A percentile compares a stretch with the other conserved stretches of the same genome.
phyloP scores from a whole-genome alignment of 2,329 filamentous ascomycete genomes.

The Fusarium sterilihyphosum region DNA sequence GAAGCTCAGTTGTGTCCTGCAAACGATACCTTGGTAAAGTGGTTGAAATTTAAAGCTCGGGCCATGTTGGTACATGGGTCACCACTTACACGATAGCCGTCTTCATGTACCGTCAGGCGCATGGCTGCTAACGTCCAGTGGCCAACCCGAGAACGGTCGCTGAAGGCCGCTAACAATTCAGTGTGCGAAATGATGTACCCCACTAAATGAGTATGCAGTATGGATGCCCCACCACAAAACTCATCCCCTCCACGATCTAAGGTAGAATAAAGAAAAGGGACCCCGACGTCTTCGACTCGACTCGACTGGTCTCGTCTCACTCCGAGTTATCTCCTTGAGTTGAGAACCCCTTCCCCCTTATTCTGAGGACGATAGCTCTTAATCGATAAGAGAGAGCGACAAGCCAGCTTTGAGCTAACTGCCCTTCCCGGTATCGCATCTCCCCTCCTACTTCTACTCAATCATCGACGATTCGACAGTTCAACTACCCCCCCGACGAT shows the following conservation, averaged over 20 bases:
- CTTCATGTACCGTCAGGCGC: slow-evolving; percentile 32
- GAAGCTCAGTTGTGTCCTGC: background rate
- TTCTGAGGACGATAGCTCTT: background rate
- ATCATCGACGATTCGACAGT: background rate
- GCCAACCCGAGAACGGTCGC: slow-evolving; percentile 33
- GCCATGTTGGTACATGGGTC: slow-evolving; percentile 36
- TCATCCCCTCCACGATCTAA: slow-evolving; percentile 32
- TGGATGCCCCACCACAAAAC: slow-evolving; percentile 45
- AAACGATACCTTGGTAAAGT: background rate
- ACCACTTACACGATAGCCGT: slow-evolving; percentile 30
- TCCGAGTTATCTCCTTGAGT: slow-evolving; percentile 34
- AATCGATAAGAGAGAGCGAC: slow-evolving; percentile 12
- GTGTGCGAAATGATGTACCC: slow-evolving; percentile 29
- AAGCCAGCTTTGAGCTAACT: background rate
- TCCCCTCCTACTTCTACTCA: background rate
- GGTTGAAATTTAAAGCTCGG: slow-evolving; percentile 35
- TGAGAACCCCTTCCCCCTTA: background rate
- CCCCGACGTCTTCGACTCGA: slow-evolving; percentile 12
- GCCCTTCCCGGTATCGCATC: slow-evolving; percentile 7
- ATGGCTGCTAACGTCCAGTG: slow-evolving; percentile 20
- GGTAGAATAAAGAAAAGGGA: slow-evolving; percentile 7
- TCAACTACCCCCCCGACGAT: slow-evolving; percentile 22
- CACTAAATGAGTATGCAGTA: slow-evolving; percentile 16
- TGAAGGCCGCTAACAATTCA: slow-evolving; percentile 1
- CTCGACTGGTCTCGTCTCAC: slow-evolving; percentile 7